Percentiles rank a stretch among this genome's conserved stretches.
phyloP scores from a whole-genome alignment of 2,329 filamentous ascomycete genomes.

The Fusarium graminum region DNA sequence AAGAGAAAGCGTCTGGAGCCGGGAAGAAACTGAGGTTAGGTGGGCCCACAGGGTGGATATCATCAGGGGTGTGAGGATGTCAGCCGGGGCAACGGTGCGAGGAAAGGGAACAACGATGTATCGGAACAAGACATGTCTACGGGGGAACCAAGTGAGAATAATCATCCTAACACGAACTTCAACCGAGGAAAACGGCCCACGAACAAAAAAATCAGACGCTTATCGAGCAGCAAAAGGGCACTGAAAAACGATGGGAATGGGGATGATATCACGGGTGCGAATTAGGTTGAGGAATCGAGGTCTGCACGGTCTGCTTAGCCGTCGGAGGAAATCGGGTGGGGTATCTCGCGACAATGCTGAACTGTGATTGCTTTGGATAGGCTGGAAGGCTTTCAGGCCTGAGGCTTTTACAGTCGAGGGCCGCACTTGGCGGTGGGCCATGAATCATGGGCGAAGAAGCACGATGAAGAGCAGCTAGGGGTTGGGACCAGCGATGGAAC shows the following conservation, averaged over 20 bases:
- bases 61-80: conserved; percentile 52
- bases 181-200: conserved; percentile 12
- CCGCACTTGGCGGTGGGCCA: conserved; percentile 53
- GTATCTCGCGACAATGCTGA: conserved; percentile 47
- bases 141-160: conserved; percentile 39
- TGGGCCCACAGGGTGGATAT: conserved; percentile 53
- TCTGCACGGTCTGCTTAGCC: conserved; percentile 50
- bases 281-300: conserved; percentile 43
- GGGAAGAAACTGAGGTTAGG: conserved; percentile 54
- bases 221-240: conserved; percentile 20
- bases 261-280: conserved; percentile 45
- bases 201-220: conserved; percentile 7
- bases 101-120: conserved; percentile 47
- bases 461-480: conserved; percentile 43
- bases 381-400: conserved; percentile 49
- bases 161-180: conserved; percentile 22
- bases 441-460: conserved; percentile 51
- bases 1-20: conserved; percentile 56
- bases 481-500: conserved; percentile 48
- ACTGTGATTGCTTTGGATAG: conserved; percentile 49
- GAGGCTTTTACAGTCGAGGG: conserved; percentile 52
- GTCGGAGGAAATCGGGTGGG: conserved; percentile 55
- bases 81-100: conserved; percentile 54
- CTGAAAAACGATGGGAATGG: conserved; percentile 30
- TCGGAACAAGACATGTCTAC: conserved; percentile 52